These are phyloP conservation scores for Macrophomina pseudophaseolina DNA, from an alignment of 2,329 filamentous ascomycete species.

Conservation along the genomic window DNA sequence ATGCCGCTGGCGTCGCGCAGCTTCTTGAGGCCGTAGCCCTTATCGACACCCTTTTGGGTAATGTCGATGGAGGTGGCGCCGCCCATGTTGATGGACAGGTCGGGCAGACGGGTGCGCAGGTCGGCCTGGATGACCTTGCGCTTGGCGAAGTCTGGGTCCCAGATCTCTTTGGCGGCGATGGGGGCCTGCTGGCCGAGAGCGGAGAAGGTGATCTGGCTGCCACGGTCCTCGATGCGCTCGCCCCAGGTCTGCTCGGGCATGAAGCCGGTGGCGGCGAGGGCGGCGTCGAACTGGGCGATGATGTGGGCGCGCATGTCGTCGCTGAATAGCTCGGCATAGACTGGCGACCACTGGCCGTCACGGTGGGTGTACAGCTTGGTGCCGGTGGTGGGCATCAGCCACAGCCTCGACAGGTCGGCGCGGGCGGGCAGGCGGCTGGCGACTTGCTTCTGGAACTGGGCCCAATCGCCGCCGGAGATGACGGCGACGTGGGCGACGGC, in stretches of 20 bases:
- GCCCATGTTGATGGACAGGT: conserved; percentile 49
- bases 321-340: conserved; percentile 49
- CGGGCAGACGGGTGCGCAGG: conserved; percentile 42
- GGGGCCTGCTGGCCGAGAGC: conserved; percentile 49
- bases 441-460: conserved; percentile 50
- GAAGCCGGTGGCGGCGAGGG: conserved; percentile 46
- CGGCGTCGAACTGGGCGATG: conserved; percentile 42
- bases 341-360: conserved; percentile 37
- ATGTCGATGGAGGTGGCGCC: conserved; percentile 50
- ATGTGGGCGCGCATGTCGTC: conserved; percentile 38
- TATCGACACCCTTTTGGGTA: conserved; percentile 48
- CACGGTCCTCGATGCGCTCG: conserved; percentile 48
- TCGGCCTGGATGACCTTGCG: conserved; percentile 48
- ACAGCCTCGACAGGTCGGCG: conserved; percentile 46
- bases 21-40: conserved; percentile 39
- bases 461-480: conserved; percentile 51
- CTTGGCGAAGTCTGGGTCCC: conserved; percentile 50
- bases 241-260: conserved; percentile 48
- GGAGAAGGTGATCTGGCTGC: conserved; percentile 51
- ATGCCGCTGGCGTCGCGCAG: conserved; percentile 39
- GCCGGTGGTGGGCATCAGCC: conserved; percentile 52
- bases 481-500: conserved; percentile 47
- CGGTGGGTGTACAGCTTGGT: conserved; percentile 48
- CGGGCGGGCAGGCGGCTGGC: conserved; percentile 43
- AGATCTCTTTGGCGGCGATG: conserved; percentile 42